Conservation (phyloP, 495 filamentous ascomycete genomes). For the Cetradonia linearis region DNA sequence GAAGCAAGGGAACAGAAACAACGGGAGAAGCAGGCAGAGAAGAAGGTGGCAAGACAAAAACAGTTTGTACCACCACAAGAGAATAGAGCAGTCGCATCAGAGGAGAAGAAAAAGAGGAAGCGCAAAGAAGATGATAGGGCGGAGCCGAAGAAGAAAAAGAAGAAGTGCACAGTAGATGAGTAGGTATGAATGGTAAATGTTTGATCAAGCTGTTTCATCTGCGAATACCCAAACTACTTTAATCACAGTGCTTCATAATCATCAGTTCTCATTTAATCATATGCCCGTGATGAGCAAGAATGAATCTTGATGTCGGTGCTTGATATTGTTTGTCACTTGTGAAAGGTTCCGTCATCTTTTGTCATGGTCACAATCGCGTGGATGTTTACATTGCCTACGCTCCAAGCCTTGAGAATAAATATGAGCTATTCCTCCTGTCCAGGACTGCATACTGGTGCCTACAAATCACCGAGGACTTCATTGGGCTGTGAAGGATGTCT, state of each 20-base stretch:
- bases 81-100: slow-evolving; percentile 38
- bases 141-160: slow-evolving; percentile 38
- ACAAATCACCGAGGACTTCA: no score
- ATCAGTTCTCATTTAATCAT: neutral
- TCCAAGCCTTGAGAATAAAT: no score
- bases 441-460: no score
- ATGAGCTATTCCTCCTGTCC: no score
- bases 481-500: no score
- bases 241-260: neutral
- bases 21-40: slow-evolving; percentile 76
- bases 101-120: slow-evolving; percentile 48
- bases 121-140: slow-evolving; percentile 46
- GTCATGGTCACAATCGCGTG: no score
- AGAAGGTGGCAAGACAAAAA: slow-evolving; percentile 71
- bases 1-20: slow-evolving; percentile 72
- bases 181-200: neutral
- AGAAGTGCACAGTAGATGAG: slow-evolving; percentile 23
- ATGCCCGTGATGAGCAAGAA: neutral
- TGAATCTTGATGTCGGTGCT: neutral
- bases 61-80: slow-evolving; percentile 83
- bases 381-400: no score
- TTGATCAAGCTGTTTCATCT: neutral
- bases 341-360: neutral
- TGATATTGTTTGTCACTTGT: no score
- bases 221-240: neutral